Conservation (phyloP, 2,329 filamentous ascomycete species). For the Pestalotiopsis fici region DNA sequence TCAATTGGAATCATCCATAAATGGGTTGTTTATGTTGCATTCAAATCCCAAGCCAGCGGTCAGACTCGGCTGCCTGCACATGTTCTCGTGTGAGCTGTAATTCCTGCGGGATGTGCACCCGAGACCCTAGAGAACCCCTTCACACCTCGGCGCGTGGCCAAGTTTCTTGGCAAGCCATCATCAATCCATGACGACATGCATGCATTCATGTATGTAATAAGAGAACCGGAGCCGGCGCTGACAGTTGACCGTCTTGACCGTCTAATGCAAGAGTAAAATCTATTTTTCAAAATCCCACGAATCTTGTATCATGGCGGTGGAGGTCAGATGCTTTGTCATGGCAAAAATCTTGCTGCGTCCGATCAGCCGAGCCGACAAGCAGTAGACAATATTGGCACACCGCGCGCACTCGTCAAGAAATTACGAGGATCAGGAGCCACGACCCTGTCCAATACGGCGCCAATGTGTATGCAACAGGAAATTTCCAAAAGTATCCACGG, state of each 20-base stretch:
- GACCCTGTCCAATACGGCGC: not conserved
- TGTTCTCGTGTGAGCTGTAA: not conserved
- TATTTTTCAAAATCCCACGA: not conserved
- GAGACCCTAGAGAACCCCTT: not conserved
- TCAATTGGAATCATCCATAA: not conserved
- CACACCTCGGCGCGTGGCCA: not conserved
- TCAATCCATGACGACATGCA: not conserved
- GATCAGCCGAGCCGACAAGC: not conserved
- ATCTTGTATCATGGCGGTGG: not conserved
- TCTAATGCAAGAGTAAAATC: not conserved
- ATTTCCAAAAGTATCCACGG: not conserved
- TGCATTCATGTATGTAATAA: not conserved
- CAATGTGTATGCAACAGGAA: not conserved
- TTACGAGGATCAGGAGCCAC: not conserved
- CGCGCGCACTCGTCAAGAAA: not conserved
- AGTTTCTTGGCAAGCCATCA: not conserved
- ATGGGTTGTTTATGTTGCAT: not conserved
- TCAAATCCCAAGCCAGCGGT: not conserved
- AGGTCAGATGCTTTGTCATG: not conserved
- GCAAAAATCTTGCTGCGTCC: not conserved
- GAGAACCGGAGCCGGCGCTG: not conserved
- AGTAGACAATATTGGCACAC: not conserved
- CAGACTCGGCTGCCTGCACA: not conserved
- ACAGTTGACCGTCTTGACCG: no score
- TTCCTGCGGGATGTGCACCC: not conserved